phyloP scores from a whole-genome alignment of 202 grass and related monocot species.

The Zoysia matrella region DNA sequence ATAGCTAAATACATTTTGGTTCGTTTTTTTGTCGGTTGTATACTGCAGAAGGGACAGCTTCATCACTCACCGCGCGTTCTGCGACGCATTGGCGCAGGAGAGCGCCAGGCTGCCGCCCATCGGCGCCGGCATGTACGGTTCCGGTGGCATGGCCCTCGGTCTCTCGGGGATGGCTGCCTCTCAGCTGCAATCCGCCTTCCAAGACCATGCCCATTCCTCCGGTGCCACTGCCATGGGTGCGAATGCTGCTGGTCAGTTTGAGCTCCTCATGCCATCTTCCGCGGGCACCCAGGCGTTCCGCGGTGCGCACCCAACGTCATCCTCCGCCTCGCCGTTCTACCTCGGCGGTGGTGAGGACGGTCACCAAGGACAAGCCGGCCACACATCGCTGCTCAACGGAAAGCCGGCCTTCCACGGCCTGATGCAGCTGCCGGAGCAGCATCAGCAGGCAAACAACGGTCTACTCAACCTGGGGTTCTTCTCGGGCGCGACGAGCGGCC shows the following conservation, averaged over 20 bases:
- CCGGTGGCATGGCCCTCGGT: conserved; percentile 57
- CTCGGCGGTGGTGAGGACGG: conserved; percentile 45
- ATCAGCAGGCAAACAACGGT: conserved; percentile 31
- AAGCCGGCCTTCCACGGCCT: conserved; percentile 71
- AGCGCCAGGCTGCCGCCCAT: conserved; percentile 56
- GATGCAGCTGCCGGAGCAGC: conserved; percentile 76
- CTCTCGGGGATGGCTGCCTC: conserved; percentile 46
- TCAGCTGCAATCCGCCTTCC: conserved; percentile 49
- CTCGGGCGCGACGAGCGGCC: conserved; percentile 35
- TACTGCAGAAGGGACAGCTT: conserved; percentile 85
- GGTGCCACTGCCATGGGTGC: conserved; percentile 41
- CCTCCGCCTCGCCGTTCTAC: conserved; percentile 58
- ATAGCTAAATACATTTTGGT: no score
- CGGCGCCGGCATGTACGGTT: conserved; percentile 35
- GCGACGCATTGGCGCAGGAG: conserved; percentile 85
- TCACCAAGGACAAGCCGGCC: conserved; percentile 11
- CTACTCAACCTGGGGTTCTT: conserved; percentile 73
- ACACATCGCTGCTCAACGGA: conserved; percentile 54
- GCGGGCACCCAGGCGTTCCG: conserved; percentile 37
- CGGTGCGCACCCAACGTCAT: conserved; percentile 11
- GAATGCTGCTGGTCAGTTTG: conserved; percentile 54
- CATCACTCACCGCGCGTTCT: conserved; percentile 92
- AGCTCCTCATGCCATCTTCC: conserved; percentile 42
- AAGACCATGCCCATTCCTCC: conserved; percentile 48
- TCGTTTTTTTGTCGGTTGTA: background rate